Evolutionary conservation across 2,329 filamentous ascomycete genomes (phyloP), one percentile per base, ranked within the genome.

Genomic region (Beauveria bassiana): DNA sequence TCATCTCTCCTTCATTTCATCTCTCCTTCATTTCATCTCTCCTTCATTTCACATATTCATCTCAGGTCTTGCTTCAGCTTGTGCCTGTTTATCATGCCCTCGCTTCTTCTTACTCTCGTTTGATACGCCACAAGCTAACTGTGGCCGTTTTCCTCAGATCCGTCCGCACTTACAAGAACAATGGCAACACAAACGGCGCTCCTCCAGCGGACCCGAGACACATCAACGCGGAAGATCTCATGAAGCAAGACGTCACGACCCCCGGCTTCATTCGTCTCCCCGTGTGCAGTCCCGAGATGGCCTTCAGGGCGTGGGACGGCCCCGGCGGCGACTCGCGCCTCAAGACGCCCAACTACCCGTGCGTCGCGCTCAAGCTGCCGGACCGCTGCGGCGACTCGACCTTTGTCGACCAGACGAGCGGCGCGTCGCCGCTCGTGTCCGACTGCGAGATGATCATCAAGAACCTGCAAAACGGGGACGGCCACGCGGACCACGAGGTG

Each of bases 301-400:
- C 55, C n/a, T 49, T 34, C n/a, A 49, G 9, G 28, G 45, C 55
- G 20, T 58, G 55, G 55, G 55, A 58, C 43, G 50, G 50, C 7
- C 50, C 50, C 2, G 45, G 46, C 26, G 46, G 46, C 34, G 31
- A 50, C 54, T 31, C 54, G 43, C 26, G 26, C 18, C n/a, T 40
- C 50, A 53, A 22, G 26, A 18, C 54, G 26, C 54, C 50, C 66
- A 70, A 70, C 64, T 77, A 69, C 62, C 75, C 74, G 1, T 77
- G 75, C 67, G 64, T 70, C 63, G 61, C 68, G 20, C 62, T 28
- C n/a, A 12, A 64, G 20, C 65, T 63, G 59, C 64, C 54, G 50
- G 63, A 69, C 66, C 18, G 67, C 57, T 73, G 74, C 64, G 61
- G 67, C 24, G 61, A 43, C 20, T 74, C 73, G 7, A 68, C 68